Conservation (phyloP, 768 basidiomycete genomes). For the Naganishia onofrii region DNA sequence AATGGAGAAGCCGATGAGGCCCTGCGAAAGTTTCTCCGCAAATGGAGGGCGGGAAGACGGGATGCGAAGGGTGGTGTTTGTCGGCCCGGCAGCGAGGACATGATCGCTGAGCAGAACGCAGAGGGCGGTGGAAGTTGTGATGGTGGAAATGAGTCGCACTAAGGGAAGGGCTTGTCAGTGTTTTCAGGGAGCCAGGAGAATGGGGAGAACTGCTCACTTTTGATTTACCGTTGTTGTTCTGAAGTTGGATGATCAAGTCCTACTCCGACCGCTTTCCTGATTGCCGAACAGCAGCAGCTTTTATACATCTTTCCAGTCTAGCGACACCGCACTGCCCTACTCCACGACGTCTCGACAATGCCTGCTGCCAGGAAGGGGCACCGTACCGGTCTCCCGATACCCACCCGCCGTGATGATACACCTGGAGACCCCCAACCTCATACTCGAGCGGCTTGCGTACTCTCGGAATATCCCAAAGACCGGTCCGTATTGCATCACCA, state of each 20-base stretch:
- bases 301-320: background rate
- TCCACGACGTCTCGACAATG: background rate
- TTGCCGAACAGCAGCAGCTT: background rate
- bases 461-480: background rate
- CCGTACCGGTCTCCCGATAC: background rate
- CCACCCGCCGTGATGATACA: background rate
- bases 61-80: slow-evolving; percentile 20
- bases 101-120: background rate
- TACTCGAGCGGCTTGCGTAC: background rate
- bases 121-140: background rate
- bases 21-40: slow-evolving; percentile 26
- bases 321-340: background rate
- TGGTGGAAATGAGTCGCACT: background rate
- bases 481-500: background rate
- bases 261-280: background rate
- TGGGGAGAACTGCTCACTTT: background rate
- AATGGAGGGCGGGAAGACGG: slow-evolving; percentile 20
- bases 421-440: background rate
- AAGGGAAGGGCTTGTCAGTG: background rate
- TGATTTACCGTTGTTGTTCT: background rate
- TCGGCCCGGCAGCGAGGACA: background rate
- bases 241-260: background rate
- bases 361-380: background rate
- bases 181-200: background rate
- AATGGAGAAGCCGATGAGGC: slow-evolving; percentile 33